phyloP scores from a whole-genome alignment of 2,329 filamentous ascomycete species.

The Epichloe sylvatica region DNA sequence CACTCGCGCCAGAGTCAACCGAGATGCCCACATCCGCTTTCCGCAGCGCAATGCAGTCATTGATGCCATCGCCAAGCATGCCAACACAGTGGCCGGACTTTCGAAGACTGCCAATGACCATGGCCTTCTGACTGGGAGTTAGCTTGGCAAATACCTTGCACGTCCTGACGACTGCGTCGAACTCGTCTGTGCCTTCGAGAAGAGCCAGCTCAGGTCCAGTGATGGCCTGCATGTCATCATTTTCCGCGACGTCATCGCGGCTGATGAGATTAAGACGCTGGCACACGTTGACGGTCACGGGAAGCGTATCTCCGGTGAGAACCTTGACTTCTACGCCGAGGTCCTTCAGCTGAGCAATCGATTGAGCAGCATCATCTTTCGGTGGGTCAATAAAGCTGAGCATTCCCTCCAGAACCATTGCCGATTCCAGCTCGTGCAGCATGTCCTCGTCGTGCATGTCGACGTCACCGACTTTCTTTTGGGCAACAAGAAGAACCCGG shows the following conservation, averaged over 20 bases:
- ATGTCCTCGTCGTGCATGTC: conserved; percentile 10
- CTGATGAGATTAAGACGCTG: conserved; percentile 11
- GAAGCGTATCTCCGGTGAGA: conserved; percentile 15
- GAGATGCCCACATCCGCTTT: conserved; percentile 17
- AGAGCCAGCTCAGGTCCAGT: conserved; percentile 12
- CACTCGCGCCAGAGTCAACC: conserved; percentile 16
- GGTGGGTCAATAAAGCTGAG: conserved; percentile 17
- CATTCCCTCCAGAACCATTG: conserved; percentile 15
- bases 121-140: conserved; percentile 14
- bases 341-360: conserved; percentile 11
- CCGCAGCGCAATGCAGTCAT: conserved; percentile 17
- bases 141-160: conserved; percentile 18
- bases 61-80: conserved; percentile 18
- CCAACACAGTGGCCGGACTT: conserved; percentile 14
- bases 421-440: conserved; percentile 11
- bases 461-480: conserved; percentile 8
- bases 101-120: conserved; percentile 13
- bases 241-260: conserved; percentile 6
- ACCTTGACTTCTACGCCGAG: conserved; percentile 17
- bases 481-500: conserved; percentile 13
- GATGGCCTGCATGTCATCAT: conserved; percentile 12
- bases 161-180: conserved; percentile 11
- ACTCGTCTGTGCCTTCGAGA: conserved; percentile 9
- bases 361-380: conserved; percentile 15
- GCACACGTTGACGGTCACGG: conserved; percentile 17